Evolutionary conservation across 108 stramenopile genomes (phyloP), one percentile per base, ranked within the genome.

Genomic region (Schizochytrium sp.): DNA sequence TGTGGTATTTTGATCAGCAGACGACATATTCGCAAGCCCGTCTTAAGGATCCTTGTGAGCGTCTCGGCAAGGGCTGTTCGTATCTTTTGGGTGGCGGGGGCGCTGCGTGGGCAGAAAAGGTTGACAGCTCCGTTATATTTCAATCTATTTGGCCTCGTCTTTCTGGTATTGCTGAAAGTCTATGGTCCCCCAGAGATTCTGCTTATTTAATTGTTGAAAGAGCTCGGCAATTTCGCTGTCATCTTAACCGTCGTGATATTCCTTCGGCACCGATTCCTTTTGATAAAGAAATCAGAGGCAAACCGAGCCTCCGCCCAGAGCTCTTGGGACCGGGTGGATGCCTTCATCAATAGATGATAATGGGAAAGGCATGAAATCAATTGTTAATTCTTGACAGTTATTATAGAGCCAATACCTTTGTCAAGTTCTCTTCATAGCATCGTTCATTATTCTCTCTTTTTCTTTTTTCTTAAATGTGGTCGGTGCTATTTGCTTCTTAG

Each of bases 1-100:
- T 89, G n/a, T 96, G 95, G 95, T 96, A 96, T 60, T 72, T 96
- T 17, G 95, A 96, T 87, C 88, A 94, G 57, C 72, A 87, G 17
- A 46, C 88, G 12, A 61, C 90, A 40, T 95, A 94, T 93, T 28
- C 92, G 49, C 49, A 61, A 8, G 92, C 90, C 72, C 95, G 95
- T 88, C 56, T 72, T 5, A 89, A 91, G 57, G 91, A 94, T 61
- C 95, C 96, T 83, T 83, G 76, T 2, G 0, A 83, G 15, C 17
- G 76, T n/a, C 40, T 83, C 10, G 76, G 53, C 19, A 17, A 7
- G 8, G 76, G 8, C 38, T 56, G 61, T 40, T 28, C 17, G 13
- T n/a, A 13, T 19, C 38, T 89, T 38, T 0, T 42, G 38, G 89
- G 61, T 4, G 89, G 89, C n/a, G 60, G 61, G 44, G 61, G 61